Evolutionary conservation across 179 eudicot species (phyloP).

Genomic region (Corrigiola litoralis): DNA sequence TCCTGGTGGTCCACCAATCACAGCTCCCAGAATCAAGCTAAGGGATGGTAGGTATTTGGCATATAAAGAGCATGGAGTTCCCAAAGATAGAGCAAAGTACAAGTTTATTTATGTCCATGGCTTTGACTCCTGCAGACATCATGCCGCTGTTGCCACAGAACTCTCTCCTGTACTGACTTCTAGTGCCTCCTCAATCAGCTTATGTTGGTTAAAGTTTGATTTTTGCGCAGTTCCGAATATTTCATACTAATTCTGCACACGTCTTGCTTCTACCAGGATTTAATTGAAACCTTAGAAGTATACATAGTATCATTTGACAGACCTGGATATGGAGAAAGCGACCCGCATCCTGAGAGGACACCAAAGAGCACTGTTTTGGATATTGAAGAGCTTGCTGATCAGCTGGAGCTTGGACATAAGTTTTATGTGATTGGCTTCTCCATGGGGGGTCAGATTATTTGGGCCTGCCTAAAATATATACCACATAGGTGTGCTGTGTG

Average conservation of each 20-base stretch:
- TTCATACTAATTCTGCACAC: neutral
- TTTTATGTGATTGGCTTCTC: slow-evolving; percentile 37
- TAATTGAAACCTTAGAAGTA: slow-evolving; percentile 16
- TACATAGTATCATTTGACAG: slow-evolving; percentile 36
- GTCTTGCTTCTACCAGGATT: slow-evolving; percentile 9
- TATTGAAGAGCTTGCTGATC: slow-evolving; percentile 35
- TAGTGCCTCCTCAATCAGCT: neutral
- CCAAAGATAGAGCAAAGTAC: slow-evolving; percentile 30
- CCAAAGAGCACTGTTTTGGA: slow-evolving; percentile 25
- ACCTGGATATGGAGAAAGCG: slow-evolving; percentile 42
- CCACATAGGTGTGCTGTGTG: slow-evolving; percentile 42
- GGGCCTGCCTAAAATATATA: slow-evolving; percentile 36
- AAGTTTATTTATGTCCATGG: slow-evolving; percentile 39
- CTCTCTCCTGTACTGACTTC: slow-evolving; percentile 19
- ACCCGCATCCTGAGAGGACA: slow-evolving; percentile 28
- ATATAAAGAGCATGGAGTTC: slow-evolving; percentile 33
- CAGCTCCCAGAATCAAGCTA: slow-evolving; percentile 36
- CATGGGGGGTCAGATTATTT: slow-evolving; percentile 29
- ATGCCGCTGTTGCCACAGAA: slow-evolving; percentile 22
- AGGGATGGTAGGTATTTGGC: slow-evolving; percentile 46
- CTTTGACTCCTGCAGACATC: slow-evolving; percentile 29
- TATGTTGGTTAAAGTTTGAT: neutral
- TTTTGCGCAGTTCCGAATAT: neutral
- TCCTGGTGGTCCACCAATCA: slow-evolving; percentile 34
- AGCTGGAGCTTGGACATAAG: slow-evolving; percentile 24